phyloP scores from a whole-genome alignment of 768 basidiomycete species.

The Neoboletus magnificus region DNA sequence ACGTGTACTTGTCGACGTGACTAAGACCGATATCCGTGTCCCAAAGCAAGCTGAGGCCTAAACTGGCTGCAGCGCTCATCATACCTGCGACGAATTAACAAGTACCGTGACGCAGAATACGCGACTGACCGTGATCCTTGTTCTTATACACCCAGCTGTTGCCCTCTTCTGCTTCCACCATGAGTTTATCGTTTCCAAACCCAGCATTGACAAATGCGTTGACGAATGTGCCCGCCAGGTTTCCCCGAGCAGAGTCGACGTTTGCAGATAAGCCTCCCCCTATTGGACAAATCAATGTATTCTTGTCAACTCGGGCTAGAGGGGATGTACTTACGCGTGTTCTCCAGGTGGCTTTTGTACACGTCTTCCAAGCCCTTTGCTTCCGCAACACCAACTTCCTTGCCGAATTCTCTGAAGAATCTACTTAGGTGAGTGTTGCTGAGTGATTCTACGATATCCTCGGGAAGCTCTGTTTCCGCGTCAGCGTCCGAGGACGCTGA shows the following conservation, averaged over 20 bases:
- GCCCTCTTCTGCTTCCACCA: constrained; percentile 95
- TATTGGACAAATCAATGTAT: constrained; percentile 22
- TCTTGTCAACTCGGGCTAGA: neutral
- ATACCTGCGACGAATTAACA: constrained; percentile 54
- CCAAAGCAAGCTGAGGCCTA: constrained; percentile 93
- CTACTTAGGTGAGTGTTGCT: constrained; percentile 81
- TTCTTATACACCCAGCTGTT: constrained; percentile 99
- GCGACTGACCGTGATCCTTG: constrained; percentile 83
- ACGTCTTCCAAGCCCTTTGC: constrained; percentile 94
- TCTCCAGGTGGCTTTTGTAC: constrained; percentile 95
- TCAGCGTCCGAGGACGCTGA: constrained; percentile 47
- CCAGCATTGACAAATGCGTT: constrained; percentile 99
- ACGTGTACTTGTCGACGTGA: constrained; percentile 97
- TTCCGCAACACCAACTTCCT: constrained; percentile 86
- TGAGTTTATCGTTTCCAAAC: constrained; percentile 97
- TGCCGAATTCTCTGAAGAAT: constrained; percentile 88
- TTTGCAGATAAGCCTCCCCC: constrained; percentile 67
- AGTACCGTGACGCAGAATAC: neutral
- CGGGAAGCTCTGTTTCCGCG: constrained; percentile 64
- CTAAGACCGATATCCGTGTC: constrained; percentile 91
- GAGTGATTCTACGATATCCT: constrained; percentile 81
- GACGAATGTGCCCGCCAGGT: constrained; percentile 95
- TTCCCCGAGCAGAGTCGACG: constrained; percentile 91
- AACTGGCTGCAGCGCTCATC: constrained; percentile 93
- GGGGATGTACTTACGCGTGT: constrained; percentile 56